Evolutionary conservation across 2,329 filamentous ascomycete species (phyloP).

Genomic region (Neocucurbitaria cava): DNA sequence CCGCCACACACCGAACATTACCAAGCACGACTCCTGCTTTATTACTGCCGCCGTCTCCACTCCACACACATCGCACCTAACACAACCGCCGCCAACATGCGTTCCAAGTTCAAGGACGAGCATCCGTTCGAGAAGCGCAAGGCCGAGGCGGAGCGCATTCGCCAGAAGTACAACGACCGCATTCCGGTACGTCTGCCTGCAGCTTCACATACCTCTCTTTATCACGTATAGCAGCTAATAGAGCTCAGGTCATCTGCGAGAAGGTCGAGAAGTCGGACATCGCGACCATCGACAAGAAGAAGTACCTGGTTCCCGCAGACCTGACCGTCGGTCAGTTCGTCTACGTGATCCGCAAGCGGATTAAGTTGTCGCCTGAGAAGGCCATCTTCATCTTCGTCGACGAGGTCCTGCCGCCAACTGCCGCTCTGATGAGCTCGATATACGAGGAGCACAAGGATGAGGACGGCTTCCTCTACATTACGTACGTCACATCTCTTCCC

Average conservation of each 20-base stretch:
- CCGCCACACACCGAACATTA: slow-evolving; percentile 30
- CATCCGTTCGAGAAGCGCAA: slow-evolving; percentile 99
- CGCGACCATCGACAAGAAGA: slow-evolving; percentile 99
- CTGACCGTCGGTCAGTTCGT: slow-evolving; percentile 99
- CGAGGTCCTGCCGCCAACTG: slow-evolving; percentile 94
- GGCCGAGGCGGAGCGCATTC: slow-evolving; percentile 98
- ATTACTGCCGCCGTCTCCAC: slow-evolving; percentile 7
- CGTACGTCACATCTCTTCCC: slow-evolving; percentile 63
- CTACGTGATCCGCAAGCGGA: slow-evolving; percentile 99
- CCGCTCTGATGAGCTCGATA: slow-evolving; percentile 98
- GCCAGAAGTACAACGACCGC: slow-evolving; percentile 97
- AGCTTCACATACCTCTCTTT: not conserved
- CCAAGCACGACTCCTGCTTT: slow-evolving; percentile 12
- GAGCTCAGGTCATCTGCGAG: slow-evolving; percentile 90
- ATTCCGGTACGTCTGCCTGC: slow-evolving; percentile 79
- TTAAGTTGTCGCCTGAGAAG: slow-evolving; percentile 99
- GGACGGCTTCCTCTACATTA: slow-evolving; percentile 96
- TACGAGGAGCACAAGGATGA: slow-evolving; percentile 98
- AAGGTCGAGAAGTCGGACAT: slow-evolving; percentile 99
- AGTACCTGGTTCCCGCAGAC: slow-evolving; percentile 97
- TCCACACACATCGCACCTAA: slow-evolving; percentile 19
- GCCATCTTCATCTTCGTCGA: slow-evolving; percentile 99
- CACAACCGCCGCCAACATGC: slow-evolving; percentile 65
- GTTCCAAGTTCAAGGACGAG: slow-evolving; percentile 99
- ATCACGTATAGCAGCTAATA: slow-evolving; percentile 27